A percentile compares a stretch with the other conserved stretches of the same genome.
Evolutionary conservation across 1,284 basidiomycete genomes (phyloP).

Genomic region (Phlebopus sp.): DNA sequence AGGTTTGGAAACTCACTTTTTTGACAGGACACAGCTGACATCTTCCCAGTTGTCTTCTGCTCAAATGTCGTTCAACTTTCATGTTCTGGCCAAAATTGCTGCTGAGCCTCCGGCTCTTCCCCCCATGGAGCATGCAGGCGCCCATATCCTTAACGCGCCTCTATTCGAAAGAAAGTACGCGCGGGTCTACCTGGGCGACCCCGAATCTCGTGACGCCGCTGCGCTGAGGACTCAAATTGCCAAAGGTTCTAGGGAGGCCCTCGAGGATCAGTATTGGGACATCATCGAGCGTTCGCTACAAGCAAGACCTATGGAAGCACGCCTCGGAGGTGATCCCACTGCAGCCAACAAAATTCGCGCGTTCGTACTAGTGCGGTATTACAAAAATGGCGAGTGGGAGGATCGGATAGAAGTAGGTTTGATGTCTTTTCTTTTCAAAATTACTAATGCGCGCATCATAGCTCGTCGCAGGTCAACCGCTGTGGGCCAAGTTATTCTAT

Average conservation of each 20-base stretch:
- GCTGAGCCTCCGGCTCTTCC: slow-evolving; percentile 65
- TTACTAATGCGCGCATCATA: slow-evolving; percentile 28
- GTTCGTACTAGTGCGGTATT: slow-evolving; percentile 78
- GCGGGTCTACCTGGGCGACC: slow-evolving; percentile 66
- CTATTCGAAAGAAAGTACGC: slow-evolving; percentile 73
- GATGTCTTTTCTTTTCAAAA: neutral
- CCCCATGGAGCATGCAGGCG: slow-evolving; percentile 70
- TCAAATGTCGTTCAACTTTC: slow-evolving; percentile 69
- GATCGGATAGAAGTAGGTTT: slow-evolving; percentile 74
- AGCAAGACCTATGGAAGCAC: slow-evolving; percentile 80
- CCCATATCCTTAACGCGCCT: slow-evolving; percentile 74
- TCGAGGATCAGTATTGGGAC: slow-evolving; percentile 85
- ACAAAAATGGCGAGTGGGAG: slow-evolving; percentile 81
- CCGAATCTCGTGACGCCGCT: slow-evolving; percentile 62
- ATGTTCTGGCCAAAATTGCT: slow-evolving; percentile 70
- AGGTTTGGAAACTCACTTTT: slow-evolving; percentile 42
- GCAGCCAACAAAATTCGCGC: slow-evolving; percentile 87
- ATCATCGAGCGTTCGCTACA: slow-evolving; percentile 86
- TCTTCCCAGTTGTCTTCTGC: slow-evolving; percentile 42
- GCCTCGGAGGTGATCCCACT: slow-evolving; percentile 89
- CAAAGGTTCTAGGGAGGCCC: slow-evolving; percentile 66
- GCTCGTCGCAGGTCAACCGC: slow-evolving; percentile 79
- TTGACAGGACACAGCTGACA: neutral
- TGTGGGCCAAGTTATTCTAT: slow-evolving; percentile 94
- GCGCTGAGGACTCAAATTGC: slow-evolving; percentile 69